A percentile compares a stretch with the other conserved stretches of the same genome.
Evolutionary conservation across 2,329 filamentous ascomycete genomes (phyloP).

Genomic region (Diaporthe sp.): DNA sequence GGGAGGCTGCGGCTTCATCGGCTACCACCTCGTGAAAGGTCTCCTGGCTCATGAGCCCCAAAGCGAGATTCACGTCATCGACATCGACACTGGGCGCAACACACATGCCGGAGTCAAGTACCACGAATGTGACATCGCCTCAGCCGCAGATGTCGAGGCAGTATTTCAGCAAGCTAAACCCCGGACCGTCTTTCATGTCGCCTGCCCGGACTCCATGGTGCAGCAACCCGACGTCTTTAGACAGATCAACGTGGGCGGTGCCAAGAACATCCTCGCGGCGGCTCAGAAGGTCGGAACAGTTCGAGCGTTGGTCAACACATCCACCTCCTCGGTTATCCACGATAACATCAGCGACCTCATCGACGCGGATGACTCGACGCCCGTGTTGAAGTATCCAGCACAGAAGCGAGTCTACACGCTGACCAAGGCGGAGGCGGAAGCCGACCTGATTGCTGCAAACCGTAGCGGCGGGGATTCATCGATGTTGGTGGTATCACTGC

Average conservation of each 20-base stretch:
- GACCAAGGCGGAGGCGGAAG: not conserved
- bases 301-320: not conserved
- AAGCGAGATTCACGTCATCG: slow-evolving; percentile 33
- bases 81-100: slow-evolving; percentile 29
- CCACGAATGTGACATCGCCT: slow-evolving; percentile 34
- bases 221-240: not conserved
- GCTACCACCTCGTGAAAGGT: slow-evolving; percentile 34
- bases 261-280: not conserved
- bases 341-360: not conserved
- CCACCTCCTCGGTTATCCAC: not conserved
- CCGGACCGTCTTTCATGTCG: slow-evolving; percentile 35
- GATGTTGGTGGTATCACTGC: not conserved
- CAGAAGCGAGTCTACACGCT: not conserved
- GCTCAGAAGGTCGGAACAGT: not conserved
- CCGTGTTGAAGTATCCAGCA: not conserved
- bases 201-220: slow-evolving; percentile 30
- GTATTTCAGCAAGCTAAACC: slow-evolving; percentile 31
- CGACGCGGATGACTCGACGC: not conserved
- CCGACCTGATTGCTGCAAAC: not conserved
- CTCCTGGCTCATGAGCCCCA: slow-evolving; percentile 32
- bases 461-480: not conserved
- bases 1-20: slow-evolving; percentile 38
- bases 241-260: not conserved
- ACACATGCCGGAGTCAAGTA: slow-evolving; percentile 32
- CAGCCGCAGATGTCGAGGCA: not conserved